phyloP scores from a whole-genome alignment of 2,329 filamentous ascomycete genomes.

The Trichoderma aggressivum region DNA sequence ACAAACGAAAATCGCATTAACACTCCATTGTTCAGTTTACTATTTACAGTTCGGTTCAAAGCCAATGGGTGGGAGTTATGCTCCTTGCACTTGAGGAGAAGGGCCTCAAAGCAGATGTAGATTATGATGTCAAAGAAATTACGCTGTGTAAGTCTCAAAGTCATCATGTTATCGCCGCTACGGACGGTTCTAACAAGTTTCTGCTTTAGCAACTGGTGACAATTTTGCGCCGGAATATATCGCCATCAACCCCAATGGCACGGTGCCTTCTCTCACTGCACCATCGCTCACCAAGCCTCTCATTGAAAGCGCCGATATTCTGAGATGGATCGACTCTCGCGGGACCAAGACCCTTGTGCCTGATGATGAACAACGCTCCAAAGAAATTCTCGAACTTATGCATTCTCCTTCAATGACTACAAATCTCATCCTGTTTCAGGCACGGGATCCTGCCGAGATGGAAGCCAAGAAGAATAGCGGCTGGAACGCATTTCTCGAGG shows the following conservation, averaged over 20 bases:
- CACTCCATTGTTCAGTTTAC: background rate
- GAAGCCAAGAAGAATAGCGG: background rate
- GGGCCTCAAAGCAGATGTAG: constrained; percentile 18
- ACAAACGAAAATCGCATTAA: background rate
- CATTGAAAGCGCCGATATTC: constrained; percentile 22
- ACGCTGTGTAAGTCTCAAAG: background rate
- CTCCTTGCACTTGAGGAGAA: constrained; percentile 22
- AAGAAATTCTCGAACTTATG: constrained; percentile 21
- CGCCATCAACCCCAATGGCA: constrained; percentile 22
- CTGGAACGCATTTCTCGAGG: constrained; percentile 8
- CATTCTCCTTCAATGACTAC: constrained; percentile 20
- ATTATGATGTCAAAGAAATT: constrained; percentile 19
- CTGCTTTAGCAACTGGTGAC: constrained; percentile 9
- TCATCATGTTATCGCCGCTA: background rate
- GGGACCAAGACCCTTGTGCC: background rate
- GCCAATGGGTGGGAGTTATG: constrained; percentile 23
- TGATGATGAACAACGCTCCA: constrained; percentile 1
- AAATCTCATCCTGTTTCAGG: constrained; percentile 22
- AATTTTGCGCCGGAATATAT: constrained; percentile 24
- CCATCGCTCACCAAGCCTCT: constrained; percentile 20
- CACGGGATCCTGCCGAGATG: constrained; percentile 20
- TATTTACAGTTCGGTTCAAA: constrained; percentile 18
- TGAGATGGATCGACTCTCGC: constrained; percentile 20
- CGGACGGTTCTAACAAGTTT: background rate
- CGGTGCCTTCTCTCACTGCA: constrained; percentile 21